Conservation (phyloP, 1,139 yeast genomes). For the Suhomyces bribrorum region DNA sequence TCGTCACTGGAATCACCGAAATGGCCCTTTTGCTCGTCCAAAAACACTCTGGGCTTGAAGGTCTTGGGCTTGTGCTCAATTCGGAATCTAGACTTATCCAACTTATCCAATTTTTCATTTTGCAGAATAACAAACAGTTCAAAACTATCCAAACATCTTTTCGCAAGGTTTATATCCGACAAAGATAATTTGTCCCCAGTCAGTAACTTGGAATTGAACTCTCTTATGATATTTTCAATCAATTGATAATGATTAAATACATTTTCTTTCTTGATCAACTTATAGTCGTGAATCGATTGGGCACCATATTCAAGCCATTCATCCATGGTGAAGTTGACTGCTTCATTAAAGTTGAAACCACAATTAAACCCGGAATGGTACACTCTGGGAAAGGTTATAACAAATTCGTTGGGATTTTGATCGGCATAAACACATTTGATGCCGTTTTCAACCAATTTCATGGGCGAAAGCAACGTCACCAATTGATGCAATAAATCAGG, state of each 20-base stretch:
- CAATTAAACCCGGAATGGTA: constrained; percentile 81
- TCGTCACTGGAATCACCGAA: constrained; percentile 22
- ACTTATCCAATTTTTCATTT: constrained; percentile 8
- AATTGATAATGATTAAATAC: constrained; percentile 52
- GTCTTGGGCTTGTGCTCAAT: constrained; percentile 18
- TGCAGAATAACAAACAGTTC: constrained; percentile 25
- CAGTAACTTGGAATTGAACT: constrained; percentile 16
- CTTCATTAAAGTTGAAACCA: constrained; percentile 78
- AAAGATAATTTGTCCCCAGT: constrained; percentile 4
- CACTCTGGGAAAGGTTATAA: constrained; percentile 73
- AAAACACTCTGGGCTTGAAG: constrained; percentile 18
- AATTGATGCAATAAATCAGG: constrained; percentile 89
- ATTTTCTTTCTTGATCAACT: constrained; percentile 54
- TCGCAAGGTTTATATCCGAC: constrained; percentile 19
- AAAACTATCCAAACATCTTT: constrained; percentile 28
- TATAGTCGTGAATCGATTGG: constrained; percentile 57
- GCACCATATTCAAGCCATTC: constrained; percentile 70
- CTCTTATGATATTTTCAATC: constrained; percentile 38
- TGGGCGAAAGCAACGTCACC: constrained; percentile 77
- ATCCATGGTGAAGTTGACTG: constrained; percentile 74
- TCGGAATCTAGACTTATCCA: constrained; percentile 15
- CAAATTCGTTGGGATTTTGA: constrained; percentile 79
- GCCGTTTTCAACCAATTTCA: constrained; percentile 49
- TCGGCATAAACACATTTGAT: constrained; percentile 70
- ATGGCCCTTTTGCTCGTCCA: constrained; percentile 21